A percentile compares a stretch with the other conserved stretches of the same genome.
Conservation (phyloP, 768 basidiomycete genomes). For the Suillus weaverae region DNA sequence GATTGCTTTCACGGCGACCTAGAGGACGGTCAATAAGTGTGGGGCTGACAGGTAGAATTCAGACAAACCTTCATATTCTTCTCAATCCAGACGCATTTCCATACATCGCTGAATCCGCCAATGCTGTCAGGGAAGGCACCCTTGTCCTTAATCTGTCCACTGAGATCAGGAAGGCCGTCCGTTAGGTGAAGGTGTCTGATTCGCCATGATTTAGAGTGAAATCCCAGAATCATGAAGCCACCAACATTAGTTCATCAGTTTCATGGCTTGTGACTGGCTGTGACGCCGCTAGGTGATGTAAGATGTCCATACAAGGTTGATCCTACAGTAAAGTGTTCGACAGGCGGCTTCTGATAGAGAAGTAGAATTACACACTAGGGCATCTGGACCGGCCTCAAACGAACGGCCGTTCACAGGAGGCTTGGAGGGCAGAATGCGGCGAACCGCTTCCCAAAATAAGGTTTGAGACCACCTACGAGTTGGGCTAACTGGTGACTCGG, state of each 20-base stretch:
- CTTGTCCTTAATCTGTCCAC: slow-evolving; percentile 18
- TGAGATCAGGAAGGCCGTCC: slow-evolving; percentile 5
- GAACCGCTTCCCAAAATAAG: not conserved
- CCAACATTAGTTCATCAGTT: not conserved
- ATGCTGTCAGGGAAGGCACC: slow-evolving; percentile 35
- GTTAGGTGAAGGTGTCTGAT: not conserved
- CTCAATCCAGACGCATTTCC: slow-evolving; percentile 35
- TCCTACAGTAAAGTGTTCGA: not conserved
- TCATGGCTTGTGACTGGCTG: not conserved
- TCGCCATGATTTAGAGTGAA: not conserved
- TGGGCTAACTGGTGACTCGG: not conserved
- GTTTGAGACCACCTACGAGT: not conserved
- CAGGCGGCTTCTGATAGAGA: not conserved
- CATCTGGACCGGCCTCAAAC: not conserved
- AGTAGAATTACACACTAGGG: not conserved
- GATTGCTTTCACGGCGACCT: slow-evolving; percentile 11
- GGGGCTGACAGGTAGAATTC: not conserved
- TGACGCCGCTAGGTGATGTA: not conserved
- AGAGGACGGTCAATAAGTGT: not conserved
- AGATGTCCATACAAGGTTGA: not conserved
- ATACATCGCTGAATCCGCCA: slow-evolving; percentile 48
- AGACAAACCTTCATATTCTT: not conserved
- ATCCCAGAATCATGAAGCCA: not conserved
- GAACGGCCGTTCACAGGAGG: not conserved
- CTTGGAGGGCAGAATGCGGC: not conserved